Evolutionary conservation across 495 filamentous ascomycete genomes (phyloP), one percentile per base, ranked within the genome.

Genomic region (Aspergillus wentii): DNA sequence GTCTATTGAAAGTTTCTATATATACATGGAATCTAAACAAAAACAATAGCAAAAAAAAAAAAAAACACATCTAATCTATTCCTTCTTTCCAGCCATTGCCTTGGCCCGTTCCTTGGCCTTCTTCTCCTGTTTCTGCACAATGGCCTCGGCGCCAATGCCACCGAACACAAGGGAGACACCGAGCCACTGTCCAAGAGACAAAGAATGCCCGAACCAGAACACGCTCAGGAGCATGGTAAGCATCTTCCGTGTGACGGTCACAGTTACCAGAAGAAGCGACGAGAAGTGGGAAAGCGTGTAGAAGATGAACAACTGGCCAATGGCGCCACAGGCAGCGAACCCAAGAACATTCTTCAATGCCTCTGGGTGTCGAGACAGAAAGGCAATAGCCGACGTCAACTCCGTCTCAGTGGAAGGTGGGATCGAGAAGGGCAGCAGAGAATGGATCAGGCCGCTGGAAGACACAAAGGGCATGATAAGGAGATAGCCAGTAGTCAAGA

Each of bases 191-290:
- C 90, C 94, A 23, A 69, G 61, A 15, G 75, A 83, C 35, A 98
- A 69, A 35, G 74, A 75, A 57, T 98, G 94, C 19, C 94, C 92
- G 62, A 96, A 98, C 70, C 85, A 88, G 35, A 97, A 69, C 17
- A 98, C 92, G 43, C 85, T 91, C 29, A 98, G 73, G 43, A 97
- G 85, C 92, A 98, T 98, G 41, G 89, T 96, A 55, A 96, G 74
- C 94, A 98, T 98, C 69, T 98, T 98, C 46, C 92, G 74, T 30
- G 92, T 98, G 8, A 98, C 92, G 2, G 90, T 98, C 0, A 98
- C 88, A 8, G 92, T 98, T 9, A 96, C 92, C 18, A 98, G 80
- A 34, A 97, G 73, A 39, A 98, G 71, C 7, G 83, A 89, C 22
- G 86, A 92, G 66, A 98, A 98, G 25, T 82, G 82, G 10, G 86